phyloP scores from a whole-genome alignment of 83 land plant genomes.

The Isoetes engelmannii region DNA sequence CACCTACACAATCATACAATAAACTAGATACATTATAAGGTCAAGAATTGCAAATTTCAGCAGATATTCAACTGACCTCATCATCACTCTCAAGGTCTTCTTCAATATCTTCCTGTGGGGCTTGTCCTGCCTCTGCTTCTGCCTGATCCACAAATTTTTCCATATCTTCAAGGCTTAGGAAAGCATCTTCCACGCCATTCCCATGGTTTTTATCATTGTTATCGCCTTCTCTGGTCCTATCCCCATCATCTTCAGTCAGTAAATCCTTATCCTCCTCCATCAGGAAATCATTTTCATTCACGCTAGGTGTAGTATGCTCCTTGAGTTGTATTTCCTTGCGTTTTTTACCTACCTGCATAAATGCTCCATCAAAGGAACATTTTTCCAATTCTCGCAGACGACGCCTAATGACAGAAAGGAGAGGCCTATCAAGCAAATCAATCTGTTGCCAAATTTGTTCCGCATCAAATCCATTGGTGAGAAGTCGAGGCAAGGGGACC shows the following conservation, averaged over 20 bases:
- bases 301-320: not conserved
- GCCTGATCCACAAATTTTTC: slow-evolving; percentile 64
- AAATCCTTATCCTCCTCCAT: slow-evolving; percentile 7
- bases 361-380: not conserved
- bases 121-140: slow-evolving; percentile 42
- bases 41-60: not conserved
- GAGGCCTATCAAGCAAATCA: slow-evolving; percentile 59
- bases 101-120: slow-evolving; percentile 14
- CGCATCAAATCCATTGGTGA: slow-evolving; percentile 62
- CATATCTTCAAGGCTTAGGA: slow-evolving; percentile 67
- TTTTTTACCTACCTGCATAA: not conserved
- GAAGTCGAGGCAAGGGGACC: slow-evolving; percentile 32
- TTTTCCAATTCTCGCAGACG: slow-evolving; percentile 43
- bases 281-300: not conserved
- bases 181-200: slow-evolving; percentile 56
- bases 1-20: not conserved
- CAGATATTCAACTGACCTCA: not conserved
- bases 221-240: slow-evolving; percentile 6
- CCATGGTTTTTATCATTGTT: slow-evolving; percentile 16
- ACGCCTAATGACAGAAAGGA: slow-evolving; percentile 36
- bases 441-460: slow-evolving; percentile 99
- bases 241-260: slow-evolving; percentile 2
- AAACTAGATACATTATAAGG: not conserved
- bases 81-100: not conserved
- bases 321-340: slow-evolving; percentile 19